Evolutionary conservation across 129 eudicot species (phyloP), one percentile per base, ranked within the genome.

Genomic region (Flaveria sonorensis): DNA sequence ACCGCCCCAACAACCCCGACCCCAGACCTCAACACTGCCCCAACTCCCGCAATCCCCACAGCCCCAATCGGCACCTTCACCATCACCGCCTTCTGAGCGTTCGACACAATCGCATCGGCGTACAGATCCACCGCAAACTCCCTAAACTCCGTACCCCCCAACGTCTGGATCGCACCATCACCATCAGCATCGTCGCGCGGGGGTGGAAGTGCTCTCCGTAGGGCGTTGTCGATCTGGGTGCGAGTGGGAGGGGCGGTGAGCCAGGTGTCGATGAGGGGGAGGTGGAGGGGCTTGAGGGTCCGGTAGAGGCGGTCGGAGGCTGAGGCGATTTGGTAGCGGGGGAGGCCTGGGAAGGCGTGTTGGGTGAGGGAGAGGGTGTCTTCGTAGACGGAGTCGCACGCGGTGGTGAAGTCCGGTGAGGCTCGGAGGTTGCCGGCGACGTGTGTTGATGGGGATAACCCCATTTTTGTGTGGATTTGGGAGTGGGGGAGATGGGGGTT

Each of bases 31-130:
- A 83, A 68, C 47, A 72, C 86, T 70, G 71, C 47, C 69, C 98
- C 98, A 26, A 89, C 19, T 15, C 96, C 98, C 3, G 76, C 90
- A 63, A 92, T 88, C 59, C 94, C 98, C 7, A 80, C 92, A 19
- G 78, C 80, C 0, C 88, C 92, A 0, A 92, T 7, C 60, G 93
- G 93, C 6, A 89, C 43, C 50, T 81, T 55, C 77, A 72, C 69
- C 47, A 85, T 0, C 16, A 85, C 65, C 50, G 76, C 94, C 83
- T 70, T 83, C 75, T 77, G 56, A 2, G 92, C 96, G 21, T 63
- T 70, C 3, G 77, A 72, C 59, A 85, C 88, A 80, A 88, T 83
- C 47, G 85, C 89, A 83, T 82, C 88, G 0, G 82, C 55, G 59
- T 81, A 90, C 70, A 90, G 55, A 45, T 77, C 84, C 68, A 81